Evolutionary conservation across 169 alveolate species (phyloP).

Genomic region (Babesia microti): DNA sequence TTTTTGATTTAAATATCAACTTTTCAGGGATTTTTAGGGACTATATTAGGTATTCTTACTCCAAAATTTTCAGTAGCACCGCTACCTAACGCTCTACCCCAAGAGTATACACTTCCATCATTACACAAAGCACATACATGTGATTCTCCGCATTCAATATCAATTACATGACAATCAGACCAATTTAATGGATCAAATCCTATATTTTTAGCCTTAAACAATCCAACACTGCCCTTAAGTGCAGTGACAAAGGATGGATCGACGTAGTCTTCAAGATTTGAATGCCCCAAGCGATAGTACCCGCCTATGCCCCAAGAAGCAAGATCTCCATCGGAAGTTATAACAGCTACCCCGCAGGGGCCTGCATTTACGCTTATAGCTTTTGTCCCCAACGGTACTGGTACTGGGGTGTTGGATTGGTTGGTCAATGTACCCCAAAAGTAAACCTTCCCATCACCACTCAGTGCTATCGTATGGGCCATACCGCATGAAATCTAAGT

Average conservation of each 20-base stretch:
- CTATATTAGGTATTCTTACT: conserved; percentile 3
- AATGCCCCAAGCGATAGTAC: conserved; percentile 47
- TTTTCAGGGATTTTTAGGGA: neutral
- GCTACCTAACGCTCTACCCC: conserved; percentile 50
- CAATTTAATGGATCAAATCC: too few relatives aligned
- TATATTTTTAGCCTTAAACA: too few relatives aligned
- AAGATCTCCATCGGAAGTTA: conserved; percentile 45
- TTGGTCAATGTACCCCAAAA: conserved; percentile 48
- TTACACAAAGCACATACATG: conserved; percentile 55
- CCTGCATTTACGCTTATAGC: conserved; percentile 50
- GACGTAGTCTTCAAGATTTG: conserved; percentile 33
- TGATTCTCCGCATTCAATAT: conserved; percentile 38
- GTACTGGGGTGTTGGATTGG: conserved; percentile 12
- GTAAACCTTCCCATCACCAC: conserved; percentile 57
- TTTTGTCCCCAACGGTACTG: conserved; percentile 16
- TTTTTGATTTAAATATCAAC: conserved; percentile 29
- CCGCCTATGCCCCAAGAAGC: conserved; percentile 56
- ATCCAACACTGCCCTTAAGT: too few relatives aligned
- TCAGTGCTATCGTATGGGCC: conserved; percentile 48
- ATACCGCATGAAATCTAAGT: conserved; percentile 54
- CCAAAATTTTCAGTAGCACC: conserved; percentile 14
- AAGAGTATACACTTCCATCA: conserved; percentile 59
- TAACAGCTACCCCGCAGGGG: conserved; percentile 57
- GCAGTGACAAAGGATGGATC: too few relatives aligned
- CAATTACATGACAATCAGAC: too few relatives aligned